These are phyloP conservation scores for Fusarium sp. DNA, from an alignment of 2,329 filamentous ascomycete species.

Conservation along the genomic window DNA sequence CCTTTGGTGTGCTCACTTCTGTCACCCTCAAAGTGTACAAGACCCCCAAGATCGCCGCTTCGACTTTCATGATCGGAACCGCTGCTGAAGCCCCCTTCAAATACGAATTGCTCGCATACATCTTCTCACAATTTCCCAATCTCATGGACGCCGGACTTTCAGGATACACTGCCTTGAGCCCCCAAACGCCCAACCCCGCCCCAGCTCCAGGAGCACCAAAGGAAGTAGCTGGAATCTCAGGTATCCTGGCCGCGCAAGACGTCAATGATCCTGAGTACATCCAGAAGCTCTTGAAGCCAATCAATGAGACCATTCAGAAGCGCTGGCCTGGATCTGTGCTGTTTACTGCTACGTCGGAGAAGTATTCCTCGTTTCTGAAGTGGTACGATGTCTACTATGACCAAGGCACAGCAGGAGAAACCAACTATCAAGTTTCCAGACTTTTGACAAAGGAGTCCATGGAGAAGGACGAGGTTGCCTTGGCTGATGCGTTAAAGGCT, in stretches of 20 bases:
- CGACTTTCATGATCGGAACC: conserved; percentile 44
- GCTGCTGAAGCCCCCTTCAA: conserved; percentile 54
- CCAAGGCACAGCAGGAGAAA: conserved; percentile 53
- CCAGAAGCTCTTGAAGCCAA: conserved; percentile 52
- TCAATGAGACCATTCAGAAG: conserved; percentile 57
- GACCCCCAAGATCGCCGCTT: conserved; percentile 54
- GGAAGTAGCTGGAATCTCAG: conserved; percentile 56
- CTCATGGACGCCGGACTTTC: conserved; percentile 67
- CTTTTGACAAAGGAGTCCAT: conserved; percentile 59
- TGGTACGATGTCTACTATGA: conserved; percentile 59
- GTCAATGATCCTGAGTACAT: conserved; percentile 50
- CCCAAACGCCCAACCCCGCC: conserved; percentile 52
- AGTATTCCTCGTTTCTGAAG: conserved; percentile 56
- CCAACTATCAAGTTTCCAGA: conserved; percentile 60
- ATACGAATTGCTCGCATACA: conserved; percentile 63
- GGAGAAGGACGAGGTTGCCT: conserved; percentile 37
- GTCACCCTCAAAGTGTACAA: conserved; percentile 69
- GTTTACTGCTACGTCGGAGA: conserved; percentile 29
- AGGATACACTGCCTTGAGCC: conserved; percentile 62
- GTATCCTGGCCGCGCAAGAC: conserved; percentile 56
- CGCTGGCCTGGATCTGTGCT: conserved; percentile 54
- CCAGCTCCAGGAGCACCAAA: conserved; percentile 55
- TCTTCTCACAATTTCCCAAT: conserved; percentile 62
- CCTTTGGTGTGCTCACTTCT: conserved; percentile 72
- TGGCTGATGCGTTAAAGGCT: conserved; percentile 57